Base-by-base conservation (phyloP, 768 basidiomycete species). In the Pulveroboletus sp. region DNA sequence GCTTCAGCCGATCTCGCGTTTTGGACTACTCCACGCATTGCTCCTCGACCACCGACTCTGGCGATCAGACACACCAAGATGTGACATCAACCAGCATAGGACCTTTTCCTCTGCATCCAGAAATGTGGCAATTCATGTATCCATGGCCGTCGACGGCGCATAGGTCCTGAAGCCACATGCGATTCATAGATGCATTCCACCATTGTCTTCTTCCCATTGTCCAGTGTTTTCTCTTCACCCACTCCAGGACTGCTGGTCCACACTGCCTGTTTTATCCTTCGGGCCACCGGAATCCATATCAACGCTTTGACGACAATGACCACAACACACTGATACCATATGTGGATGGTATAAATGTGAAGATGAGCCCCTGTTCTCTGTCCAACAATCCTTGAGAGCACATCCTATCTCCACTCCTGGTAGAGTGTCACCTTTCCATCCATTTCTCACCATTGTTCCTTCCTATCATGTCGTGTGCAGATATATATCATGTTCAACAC, bases 291-390 rank as follows among this genome's bases (percentile, higher is more conserved):
- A 32, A 24, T 17, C 26, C n/a, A 5, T 15, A 10, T 27, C 10
- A 2, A 35, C 38, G 58, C 54, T 60, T 61, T 57, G 52, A 41
- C 37, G 3, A 57, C 57, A 46, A 58, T 44, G 39, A 26, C 12
- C 33, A 8, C 36, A 5, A 46, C 42, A 54, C 46, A 33, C 24
- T 24, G 31, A 50, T 44, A 36, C 6, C 3, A n/a, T 3, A n/a
- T 31, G 3, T 27, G 28, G 18, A 17, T 3, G 28, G 21, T 59
- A 59, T 59, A 59, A 51, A 56, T 56, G 8, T 12, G 6, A 6
- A 14, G 12, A 26, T 36, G 37, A 30, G 9, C 15, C n/a, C 18
- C 28, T 35, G 24, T 46, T 24, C 8, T 32, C 4, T 32, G 2
- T 31, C 18, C 36, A 38, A 5, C 31, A 12, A 30, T 38, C 47